Percentiles rank a stretch among this genome's conserved stretches.
Conservation (phyloP, 176 grass and related monocot species). For the Canna indica region DNA sequence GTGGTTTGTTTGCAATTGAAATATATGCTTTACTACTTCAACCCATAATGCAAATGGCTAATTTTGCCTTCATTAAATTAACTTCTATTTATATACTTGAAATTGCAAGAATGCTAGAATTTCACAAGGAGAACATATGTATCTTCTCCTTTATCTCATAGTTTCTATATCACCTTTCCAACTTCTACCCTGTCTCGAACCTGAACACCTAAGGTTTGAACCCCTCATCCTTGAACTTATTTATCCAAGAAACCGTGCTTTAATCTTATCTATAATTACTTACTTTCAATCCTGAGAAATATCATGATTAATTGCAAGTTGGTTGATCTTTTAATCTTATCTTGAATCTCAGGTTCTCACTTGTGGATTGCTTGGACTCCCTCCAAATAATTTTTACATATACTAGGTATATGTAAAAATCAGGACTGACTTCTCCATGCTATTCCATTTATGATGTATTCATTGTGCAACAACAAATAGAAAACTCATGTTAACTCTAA, state of each 20-base stretch:
- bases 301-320: slow-evolving; percentile 30
- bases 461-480: too few relatives aligned
- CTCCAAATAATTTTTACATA: too few relatives aligned
- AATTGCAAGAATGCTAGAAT: not conserved
- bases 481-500: too few relatives aligned
- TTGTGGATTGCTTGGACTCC: too few relatives aligned
- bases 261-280: not conserved
- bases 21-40: not conserved
- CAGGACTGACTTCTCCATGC: too few relatives aligned
- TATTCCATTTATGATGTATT: too few relatives aligned
- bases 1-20: not conserved
- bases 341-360: too few relatives aligned
- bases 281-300: not conserved
- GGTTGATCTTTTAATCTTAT: too few relatives aligned
- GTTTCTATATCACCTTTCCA: not conserved
- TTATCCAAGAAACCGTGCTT: not conserved
- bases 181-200: not conserved
- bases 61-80: not conserved
- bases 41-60: not conserved
- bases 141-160: not conserved
- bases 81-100: not conserved
- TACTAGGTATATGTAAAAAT: too few relatives aligned
- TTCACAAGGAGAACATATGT: not conserved
- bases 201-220: not conserved
- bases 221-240: not conserved